Percentiles rank a stretch among this genome's conserved stretches.
These are phyloP conservation scores for Lactuca saligna DNA, from an alignment of 129 eudicot species.

Conservation along the genomic window DNA sequence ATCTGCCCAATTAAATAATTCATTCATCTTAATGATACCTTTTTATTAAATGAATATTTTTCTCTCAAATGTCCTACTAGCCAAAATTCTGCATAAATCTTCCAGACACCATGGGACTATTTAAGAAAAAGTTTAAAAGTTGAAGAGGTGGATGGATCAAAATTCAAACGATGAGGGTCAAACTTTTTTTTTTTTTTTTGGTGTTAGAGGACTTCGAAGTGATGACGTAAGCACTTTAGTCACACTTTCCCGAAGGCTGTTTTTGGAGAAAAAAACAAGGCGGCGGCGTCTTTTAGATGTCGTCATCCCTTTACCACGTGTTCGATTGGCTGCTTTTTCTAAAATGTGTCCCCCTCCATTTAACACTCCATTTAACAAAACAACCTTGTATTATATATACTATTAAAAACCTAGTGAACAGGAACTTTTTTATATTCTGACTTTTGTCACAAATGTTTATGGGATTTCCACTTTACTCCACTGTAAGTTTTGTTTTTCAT, in stretches of 20 bases:
- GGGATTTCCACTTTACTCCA: too few relatives aligned
- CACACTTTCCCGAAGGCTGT: neutral
- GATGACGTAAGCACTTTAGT: slow-evolving; percentile 17
- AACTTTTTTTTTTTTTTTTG: neutral
- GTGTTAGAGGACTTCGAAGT: neutral
- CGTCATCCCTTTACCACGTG: neutral
- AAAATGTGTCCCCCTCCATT: neutral
- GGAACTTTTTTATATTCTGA: too few relatives aligned
- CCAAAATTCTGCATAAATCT: too few relatives aligned
- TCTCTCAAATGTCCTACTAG: too few relatives aligned
- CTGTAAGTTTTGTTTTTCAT: too few relatives aligned
- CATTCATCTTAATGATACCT: too few relatives aligned
- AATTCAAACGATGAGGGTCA: neutral
- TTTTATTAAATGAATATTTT: too few relatives aligned
- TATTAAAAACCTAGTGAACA: too few relatives aligned
- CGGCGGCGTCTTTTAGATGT: neutral
- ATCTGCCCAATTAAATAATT: too few relatives aligned
- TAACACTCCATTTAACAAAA: neutral
- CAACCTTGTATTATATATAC: too few relatives aligned
- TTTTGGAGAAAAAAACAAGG: neutral
- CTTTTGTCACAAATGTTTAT: too few relatives aligned
- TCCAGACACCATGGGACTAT: too few relatives aligned
- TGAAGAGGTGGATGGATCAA: neutral
- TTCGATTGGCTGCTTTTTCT: neutral
- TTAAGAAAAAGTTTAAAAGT: neutral